These are phyloP conservation scores for Beauveria caledonica DNA, from an alignment of 2,329 filamentous ascomycete species.

Conservation along the genomic window DNA sequence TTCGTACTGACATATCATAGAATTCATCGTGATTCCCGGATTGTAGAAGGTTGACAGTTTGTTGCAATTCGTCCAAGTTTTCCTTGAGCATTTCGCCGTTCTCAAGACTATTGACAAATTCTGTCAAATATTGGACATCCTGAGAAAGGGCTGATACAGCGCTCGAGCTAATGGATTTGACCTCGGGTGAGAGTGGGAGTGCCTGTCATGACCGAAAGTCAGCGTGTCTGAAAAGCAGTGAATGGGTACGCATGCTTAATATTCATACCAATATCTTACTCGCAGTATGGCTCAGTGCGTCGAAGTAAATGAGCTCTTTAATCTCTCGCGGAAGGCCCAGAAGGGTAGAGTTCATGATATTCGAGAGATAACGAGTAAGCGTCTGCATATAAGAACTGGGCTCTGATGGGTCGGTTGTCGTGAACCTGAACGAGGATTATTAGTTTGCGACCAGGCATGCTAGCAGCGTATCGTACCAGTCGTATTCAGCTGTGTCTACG, in stretches of 20 bases:
- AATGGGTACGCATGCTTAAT: constrained; percentile 17
- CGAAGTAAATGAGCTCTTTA: constrained; percentile 96
- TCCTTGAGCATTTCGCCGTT: constrained; percentile 78
- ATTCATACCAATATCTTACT: constrained; percentile 66
- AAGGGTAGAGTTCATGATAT: constrained; percentile 93
- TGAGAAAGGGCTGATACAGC: constrained; percentile 72
- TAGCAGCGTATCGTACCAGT: constrained; percentile 52
- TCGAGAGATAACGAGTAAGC: constrained; percentile 81
- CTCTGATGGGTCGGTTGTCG: constrained; percentile 53
- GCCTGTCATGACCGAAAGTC: constrained; percentile 35
- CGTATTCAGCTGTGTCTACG: constrained; percentile 93
- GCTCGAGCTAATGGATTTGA: constrained; percentile 80
- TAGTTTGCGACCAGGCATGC: neutral
- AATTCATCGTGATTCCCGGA: constrained; percentile 92
- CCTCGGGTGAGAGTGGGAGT: constrained; percentile 67
- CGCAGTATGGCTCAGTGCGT: constrained; percentile 84
- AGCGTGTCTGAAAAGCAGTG: neutral
- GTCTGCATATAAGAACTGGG: constrained; percentile 95
- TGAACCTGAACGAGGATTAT: constrained; percentile 32
- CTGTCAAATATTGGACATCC: constrained; percentile 75
- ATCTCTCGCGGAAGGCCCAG: constrained; percentile 91
- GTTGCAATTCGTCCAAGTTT: constrained; percentile 85
- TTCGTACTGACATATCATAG: constrained; percentile 81
- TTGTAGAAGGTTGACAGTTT: constrained; percentile 84
- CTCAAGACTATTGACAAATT: constrained; percentile 80